Base-by-base conservation (phyloP, 208 protist genomes). In the Naegleria lovaniensis region DNA sequence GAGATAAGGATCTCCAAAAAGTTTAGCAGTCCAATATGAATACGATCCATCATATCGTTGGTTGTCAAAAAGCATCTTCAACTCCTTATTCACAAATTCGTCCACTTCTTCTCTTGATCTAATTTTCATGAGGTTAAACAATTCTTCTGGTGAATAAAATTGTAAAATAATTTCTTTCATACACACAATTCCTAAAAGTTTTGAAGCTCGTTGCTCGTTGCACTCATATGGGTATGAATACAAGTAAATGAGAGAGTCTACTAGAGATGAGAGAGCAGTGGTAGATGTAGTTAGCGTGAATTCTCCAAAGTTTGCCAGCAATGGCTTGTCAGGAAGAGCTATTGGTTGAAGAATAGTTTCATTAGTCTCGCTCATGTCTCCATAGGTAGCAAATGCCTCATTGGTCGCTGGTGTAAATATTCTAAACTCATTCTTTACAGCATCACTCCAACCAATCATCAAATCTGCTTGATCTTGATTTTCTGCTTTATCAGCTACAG, bases 381-480 rank as follows among this genome's bases (percentile, higher is more conserved):
- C 91, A 40, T 76, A 91, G 6, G 91, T 91, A 38, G 91, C 91
- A 91, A 92, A 92, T 39, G 89, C 90, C 75, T 92, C 91, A 3
- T 59, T 55, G 4, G 90, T 87, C 0, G 90, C 40, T 0, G 91
- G 91, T 43, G 88, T 87, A 40, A 59, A 87, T 39, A 92, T 58
- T 16, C 75, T 13, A 29, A 92, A 25, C 0, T 83, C 51, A 5
- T 90, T 58, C 0, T 83, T 52, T 58, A 85, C 91, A 29, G 91
- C 91, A 76, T 92, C 91, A 9, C 11, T 41, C 0, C 59, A 58
- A 0, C 55, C 55, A 67, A 58, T 55, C 36, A 86, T 89, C 22
- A 29, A 25, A 41, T 87, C 43, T 55, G n/a, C 67, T 7, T 51
- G 59, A 15, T 59, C 59, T 86, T 67, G 58, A 40, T 89, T 92